A percentile compares a stretch with the other conserved stretches of the same genome.
Evolutionary conservation across 2,329 filamentous ascomycete species (phyloP).

Genomic region (Samsoniella hepiali): DNA sequence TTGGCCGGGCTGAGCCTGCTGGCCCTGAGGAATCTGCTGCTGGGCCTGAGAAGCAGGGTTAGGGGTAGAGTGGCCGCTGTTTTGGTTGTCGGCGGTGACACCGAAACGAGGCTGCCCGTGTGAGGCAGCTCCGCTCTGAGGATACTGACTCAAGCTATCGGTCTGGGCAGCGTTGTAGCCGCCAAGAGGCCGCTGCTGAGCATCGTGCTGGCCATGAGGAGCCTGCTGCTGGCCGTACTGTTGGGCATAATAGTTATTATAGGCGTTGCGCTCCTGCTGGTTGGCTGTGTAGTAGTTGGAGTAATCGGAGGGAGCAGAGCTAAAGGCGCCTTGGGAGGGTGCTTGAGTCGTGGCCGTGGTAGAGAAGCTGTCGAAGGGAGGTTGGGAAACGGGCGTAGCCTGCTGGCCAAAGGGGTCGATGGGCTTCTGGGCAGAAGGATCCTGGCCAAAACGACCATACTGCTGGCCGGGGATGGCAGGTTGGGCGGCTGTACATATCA

Average conservation of each 20-base stretch:
- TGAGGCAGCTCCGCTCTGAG: conserved; percentile 59
- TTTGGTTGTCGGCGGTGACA: conserved; percentile 64
- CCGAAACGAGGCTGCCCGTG: conserved; percentile 59
- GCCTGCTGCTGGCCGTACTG: conserved; percentile 55
- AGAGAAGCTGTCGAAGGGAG: conserved; percentile 60
- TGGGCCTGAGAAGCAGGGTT: conserved; percentile 67
- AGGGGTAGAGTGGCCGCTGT: conserved; percentile 86
- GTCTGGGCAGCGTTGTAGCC: conserved; percentile 67
- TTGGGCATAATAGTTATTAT: conserved; percentile 74
- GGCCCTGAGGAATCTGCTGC: conserved; percentile 39
- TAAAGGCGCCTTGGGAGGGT: conserved; percentile 63
- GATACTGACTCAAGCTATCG: conserved; percentile 66
- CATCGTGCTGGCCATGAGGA: conserved; percentile 68
- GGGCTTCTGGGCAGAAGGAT: conserved; percentile 69
- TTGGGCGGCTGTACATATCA: conserved; percentile 34
- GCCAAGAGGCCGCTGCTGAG: conserved; percentile 72
- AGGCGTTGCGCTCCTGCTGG: conserved; percentile 67
- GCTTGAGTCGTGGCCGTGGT: conserved; percentile 57
- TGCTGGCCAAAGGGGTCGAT: conserved; percentile 87
- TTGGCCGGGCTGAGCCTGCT: conserved; percentile 42
- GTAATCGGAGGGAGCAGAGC: conserved; percentile 74
- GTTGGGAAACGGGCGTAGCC: conserved; percentile 46
- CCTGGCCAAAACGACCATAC: conserved; percentile 69
- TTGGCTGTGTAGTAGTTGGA: conserved; percentile 83
- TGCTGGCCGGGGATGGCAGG: conserved; percentile 58